Base-by-base conservation (phyloP, 2,329 filamentous ascomycete species). In the Monilinia laxa region DNA sequence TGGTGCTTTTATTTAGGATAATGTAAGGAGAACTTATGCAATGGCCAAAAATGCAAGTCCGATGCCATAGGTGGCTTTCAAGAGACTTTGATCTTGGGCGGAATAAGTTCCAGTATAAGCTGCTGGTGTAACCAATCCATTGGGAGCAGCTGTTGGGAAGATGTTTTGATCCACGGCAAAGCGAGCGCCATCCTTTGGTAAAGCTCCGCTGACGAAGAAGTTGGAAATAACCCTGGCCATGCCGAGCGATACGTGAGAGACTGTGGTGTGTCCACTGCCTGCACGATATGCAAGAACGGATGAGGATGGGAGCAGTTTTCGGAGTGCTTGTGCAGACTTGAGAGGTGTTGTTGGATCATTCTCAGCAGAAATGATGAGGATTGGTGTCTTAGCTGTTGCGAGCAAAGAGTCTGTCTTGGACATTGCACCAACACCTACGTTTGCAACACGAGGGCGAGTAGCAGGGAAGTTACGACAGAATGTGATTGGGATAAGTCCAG, bases 391-490 rank as follows among this genome's bases (percentile, higher is more conserved):
- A 7, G 64, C 56, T 16, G 60, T 35, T 12, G 53, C 52, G 45
- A 71, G 63, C 18, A 38, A 5, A 25, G 20, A 18, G 35, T 62
- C 47, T 25, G 58, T 62, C n/a, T 51, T 40, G 6, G 45, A n/a
- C 58, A 62, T 62, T 4, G 31, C n/a, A 16, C 52, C 57, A 11
- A 45, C 55, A 14, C 68, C 68, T 12, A 62, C 40, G 16, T 62
- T 63, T 9, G 28, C 20, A 4, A 70, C 42, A 11, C 65, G 58
- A 6, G 69, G 68, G 1, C 69, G 66, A 3, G 47, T 68, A 31
- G 66, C 58, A 65, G 68, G 68, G 40, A 71, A 71, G 56, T 71
- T 67, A 25, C 69, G 68, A 45, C 69, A 71, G 59, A 71, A 71
- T 40, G 51, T 59, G 11, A 71, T 57, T 3, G 69, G 68, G 7